A percentile compares a stretch with the other conserved stretches of the same genome.
phyloP scores from a whole-genome alignment of 2,329 filamentous ascomycete genomes.

The Beauveria scarabaeidicola region DNA sequence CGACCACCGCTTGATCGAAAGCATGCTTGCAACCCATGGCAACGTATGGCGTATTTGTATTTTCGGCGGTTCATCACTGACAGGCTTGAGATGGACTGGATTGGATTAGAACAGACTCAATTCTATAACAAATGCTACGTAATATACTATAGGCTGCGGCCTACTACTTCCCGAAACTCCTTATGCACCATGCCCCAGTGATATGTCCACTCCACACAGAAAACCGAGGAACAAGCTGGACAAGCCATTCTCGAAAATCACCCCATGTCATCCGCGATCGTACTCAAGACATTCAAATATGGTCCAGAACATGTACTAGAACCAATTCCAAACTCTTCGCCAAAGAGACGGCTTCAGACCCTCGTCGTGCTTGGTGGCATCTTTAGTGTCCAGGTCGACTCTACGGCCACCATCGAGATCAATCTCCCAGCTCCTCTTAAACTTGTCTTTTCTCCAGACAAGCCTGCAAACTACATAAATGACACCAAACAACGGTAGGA shows the following conservation, averaged over 20 bases:
- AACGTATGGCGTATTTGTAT: background rate
- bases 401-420: constrained; percentile 49
- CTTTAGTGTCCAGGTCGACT: constrained; percentile 42
- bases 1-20: background rate
- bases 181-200: background rate
- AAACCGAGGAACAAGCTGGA: background rate
- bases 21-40: background rate
- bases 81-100: too few relatives aligned
- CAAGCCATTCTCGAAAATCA: background rate
- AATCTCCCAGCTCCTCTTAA: constrained; percentile 42
- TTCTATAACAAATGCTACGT: background rate
- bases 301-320: constrained; percentile 22
- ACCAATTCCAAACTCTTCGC: constrained; percentile 33
- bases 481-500: constrained; percentile 50
- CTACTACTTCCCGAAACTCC: constrained; percentile 11
- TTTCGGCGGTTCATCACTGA: too few relatives aligned
- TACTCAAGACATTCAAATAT: background rate
- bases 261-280: too few relatives aligned
- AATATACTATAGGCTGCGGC: background rate
- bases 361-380: constrained; percentile 21
- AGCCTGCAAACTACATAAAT: constrained; percentile 50
- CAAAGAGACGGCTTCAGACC: constrained; percentile 29
- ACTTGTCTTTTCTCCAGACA: constrained; percentile 38
- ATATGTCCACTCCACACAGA: background rate
- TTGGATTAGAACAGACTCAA: background rate